Base-by-base conservation (phyloP, 1,284 basidiomycete genomes). In the Ceratobasidium sp. region DNA sequence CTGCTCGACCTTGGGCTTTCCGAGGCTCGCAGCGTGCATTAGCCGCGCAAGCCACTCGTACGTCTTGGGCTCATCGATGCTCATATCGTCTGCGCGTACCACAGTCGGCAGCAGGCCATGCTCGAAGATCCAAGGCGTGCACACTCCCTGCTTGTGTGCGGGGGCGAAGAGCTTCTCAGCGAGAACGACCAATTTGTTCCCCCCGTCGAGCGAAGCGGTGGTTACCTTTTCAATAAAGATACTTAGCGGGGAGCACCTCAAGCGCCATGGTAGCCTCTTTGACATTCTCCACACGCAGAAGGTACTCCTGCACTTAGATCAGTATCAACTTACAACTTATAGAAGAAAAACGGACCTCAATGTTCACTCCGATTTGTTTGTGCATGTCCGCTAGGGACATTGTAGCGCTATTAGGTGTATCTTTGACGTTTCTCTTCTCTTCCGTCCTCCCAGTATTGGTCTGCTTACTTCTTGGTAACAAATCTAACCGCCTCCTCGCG, bases 191-290 rank as follows among this genome's bases (percentile, higher is more conserved):
- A 96, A 94, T n/a, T 89, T 87, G 81, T 92, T 89, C 85, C 97
- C 98, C 79, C 90, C 89, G 82, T 96, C 92, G 76, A 96, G 84
- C 0, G 91, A 93, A 27, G 82, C 84, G n/a, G 84, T 87, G 73
- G 92, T 87, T 47, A 97, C 84, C 82, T 90, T 90, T 79, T 94
- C 90, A 77, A 97, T 88, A 47, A 97, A 89, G 15, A 82, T 83
- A 87, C 73, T 87, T 86, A 24, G 85, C 80, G 11, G 93, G 90
- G 24, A 97, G 87, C 48, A 85, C 87, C 67, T 88, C 87, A 83
- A 97, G 93, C 83, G 95, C 95, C 71, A 90, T 89, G 77, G 96
- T 92, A 29, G 93, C 97, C 81, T 99, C 96, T 56, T 90, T 89
- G 75, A 98, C 82, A 80, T 92, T 92, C 79, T 92, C 90, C 50